These are phyloP conservation scores for Voacanga thouarsii DNA, from an alignment of 257 asterid species.

Conservation along the genomic window DNA sequence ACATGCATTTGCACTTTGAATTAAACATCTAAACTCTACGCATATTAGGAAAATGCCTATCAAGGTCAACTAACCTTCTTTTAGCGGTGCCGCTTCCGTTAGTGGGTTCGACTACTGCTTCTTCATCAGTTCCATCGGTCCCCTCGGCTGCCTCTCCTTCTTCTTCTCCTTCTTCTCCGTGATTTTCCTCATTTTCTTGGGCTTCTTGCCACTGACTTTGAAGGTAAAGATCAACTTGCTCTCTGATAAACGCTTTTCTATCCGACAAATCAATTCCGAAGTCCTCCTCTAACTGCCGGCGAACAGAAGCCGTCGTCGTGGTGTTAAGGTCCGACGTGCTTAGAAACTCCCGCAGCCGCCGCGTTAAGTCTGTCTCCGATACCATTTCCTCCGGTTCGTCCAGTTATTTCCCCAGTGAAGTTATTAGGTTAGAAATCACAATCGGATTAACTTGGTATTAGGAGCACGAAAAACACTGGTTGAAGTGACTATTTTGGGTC, in stretches of 20 bases:
- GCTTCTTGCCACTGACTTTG: slow-evolving; percentile 42
- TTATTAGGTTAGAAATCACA: background rate
- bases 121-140: slow-evolving; percentile 9
- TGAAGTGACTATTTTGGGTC: background rate
- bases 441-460: background rate
- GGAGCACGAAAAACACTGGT: background rate
- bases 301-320: slow-evolving; percentile 62
- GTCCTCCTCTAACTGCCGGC: slow-evolving; percentile 79
- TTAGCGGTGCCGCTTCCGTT: slow-evolving; percentile 29
- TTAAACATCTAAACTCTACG: background rate
- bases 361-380: slow-evolving; percentile 68
- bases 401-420: background rate
- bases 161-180: slow-evolving; percentile 24
- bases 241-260: slow-evolving; percentile 63
- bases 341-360: slow-evolving; percentile 63
- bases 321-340: slow-evolving; percentile 77
- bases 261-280: slow-evolving; percentile 82
- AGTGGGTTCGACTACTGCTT: slow-evolving; percentile 28
- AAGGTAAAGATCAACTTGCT: slow-evolving; percentile 70
- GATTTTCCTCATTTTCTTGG: slow-evolving; percentile 32
- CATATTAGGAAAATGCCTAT: background rate
- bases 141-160: slow-evolving; percentile 34
- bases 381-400: slow-evolving; percentile 51
- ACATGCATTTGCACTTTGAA: background rate
- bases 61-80: slow-evolving; percentile 39